A percentile compares a stretch with the other conserved stretches of the same genome.
Conservation (phyloP, 805 yeast genomes). For the Teunomyces stri region DNA sequence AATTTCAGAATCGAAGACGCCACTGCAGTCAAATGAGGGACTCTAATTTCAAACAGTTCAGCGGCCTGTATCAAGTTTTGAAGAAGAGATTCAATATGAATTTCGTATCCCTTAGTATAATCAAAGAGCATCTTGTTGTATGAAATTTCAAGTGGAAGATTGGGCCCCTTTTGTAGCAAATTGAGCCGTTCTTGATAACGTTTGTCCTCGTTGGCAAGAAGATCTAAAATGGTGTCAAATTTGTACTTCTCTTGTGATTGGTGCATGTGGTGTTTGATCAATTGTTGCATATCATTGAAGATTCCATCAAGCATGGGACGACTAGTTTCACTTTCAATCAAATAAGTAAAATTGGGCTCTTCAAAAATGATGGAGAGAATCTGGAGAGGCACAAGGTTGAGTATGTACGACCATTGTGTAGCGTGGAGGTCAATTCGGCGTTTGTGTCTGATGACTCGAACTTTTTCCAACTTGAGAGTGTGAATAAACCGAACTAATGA, state of each 20-base stretch:
- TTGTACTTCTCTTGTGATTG: neutral
- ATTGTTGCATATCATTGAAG: neutral
- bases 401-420: neutral
- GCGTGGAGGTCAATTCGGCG: neutral
- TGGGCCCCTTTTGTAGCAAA: constrained; percentile 1
- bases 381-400: constrained; percentile 11
- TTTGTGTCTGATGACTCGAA: neutral
- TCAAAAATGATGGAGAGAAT: constrained; percentile 17
- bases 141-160: constrained; percentile 12
- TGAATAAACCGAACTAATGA: constrained; percentile 1
- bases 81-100: constrained; percentile 6
- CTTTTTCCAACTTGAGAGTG: neutral
- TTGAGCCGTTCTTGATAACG: constrained; percentile 11
- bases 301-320: neutral
- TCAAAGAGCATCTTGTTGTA: constrained; percentile 12
- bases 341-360: constrained; percentile 13
- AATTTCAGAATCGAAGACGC: neutral
- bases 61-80: constrained; percentile 8
- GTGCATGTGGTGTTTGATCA: neutral
- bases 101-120: constrained; percentile 12
- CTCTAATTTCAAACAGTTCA: neutral
- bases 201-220: constrained; percentile 10
- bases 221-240: neutral
- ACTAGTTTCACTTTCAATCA: constrained; percentile 8
- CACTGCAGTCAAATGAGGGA: constrained; percentile 15